A percentile compares a stretch with the other conserved stretches of the same genome.
These are phyloP conservation scores for Asterophora lycoperdoides DNA, from an alignment of 768 basidiomycete genomes.

Conservation along the genomic window DNA sequence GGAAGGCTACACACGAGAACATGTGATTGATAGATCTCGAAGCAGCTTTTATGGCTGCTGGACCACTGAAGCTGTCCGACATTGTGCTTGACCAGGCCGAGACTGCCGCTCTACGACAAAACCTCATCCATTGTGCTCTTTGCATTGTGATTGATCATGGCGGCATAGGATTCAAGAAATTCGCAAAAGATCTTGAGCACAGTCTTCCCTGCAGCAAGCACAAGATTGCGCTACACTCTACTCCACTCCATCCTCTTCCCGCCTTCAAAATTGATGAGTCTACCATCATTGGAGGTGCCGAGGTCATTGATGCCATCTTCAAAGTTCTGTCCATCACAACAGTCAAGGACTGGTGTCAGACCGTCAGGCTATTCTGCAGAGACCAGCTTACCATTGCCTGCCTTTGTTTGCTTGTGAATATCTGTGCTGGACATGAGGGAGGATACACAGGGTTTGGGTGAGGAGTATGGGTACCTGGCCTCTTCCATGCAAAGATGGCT, in stretches of 20 bases:
- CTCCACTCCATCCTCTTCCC: conserved; percentile 25
- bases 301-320: conserved; percentile 20
- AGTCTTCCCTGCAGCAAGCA: conserved; percentile 17
- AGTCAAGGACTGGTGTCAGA: conserved; percentile 23
- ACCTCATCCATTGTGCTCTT: conserved; percentile 24
- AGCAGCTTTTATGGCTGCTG: conserved; percentile 19
- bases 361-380: conserved; percentile 8
- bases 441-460: conserved; percentile 21
- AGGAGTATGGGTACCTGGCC: conserved; percentile 26
- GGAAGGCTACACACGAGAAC: conserved; percentile 20
- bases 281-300: conserved; percentile 29
- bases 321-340: conserved; percentile 7
- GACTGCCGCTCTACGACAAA: conserved; percentile 5
- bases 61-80: conserved; percentile 20
- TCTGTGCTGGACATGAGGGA: conserved; percentile 29
- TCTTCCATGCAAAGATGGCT: conserved; percentile 36
- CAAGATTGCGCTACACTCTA: conserved; percentile 28
- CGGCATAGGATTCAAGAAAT: conserved; percentile 25
- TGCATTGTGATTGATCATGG: conserved; percentile 28
- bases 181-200: conserved; percentile 17
- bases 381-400: conserved; percentile 36
- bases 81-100: conserved; percentile 24
- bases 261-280: conserved; percentile 36
- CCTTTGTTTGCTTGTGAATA: conserved; percentile 23
- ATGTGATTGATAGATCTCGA: conserved; percentile 22